Evolutionary conservation across 1,139 yeast species (phyloP).

Genomic region (Saccharomycopsis crataegensis): DNA sequence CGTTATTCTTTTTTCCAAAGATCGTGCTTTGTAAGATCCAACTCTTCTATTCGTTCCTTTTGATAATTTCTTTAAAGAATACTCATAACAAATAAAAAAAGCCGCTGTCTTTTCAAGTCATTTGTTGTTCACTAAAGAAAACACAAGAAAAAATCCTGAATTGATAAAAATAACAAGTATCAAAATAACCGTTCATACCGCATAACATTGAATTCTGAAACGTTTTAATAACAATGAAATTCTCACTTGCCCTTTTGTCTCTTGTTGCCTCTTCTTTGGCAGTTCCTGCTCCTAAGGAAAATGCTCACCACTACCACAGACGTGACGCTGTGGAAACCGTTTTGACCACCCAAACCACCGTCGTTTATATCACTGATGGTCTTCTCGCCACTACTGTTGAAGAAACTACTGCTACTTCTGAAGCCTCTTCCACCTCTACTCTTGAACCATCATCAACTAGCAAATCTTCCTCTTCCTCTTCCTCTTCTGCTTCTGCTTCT

Average conservation of each 20-base stretch:
- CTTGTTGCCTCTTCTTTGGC: slow-evolving; percentile 17
- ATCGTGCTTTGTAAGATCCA: too few relatives aligned
- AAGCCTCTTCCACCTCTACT: slow-evolving; percentile 23
- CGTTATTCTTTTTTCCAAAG: too few relatives aligned
- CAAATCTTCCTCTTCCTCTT: slow-evolving; percentile 23
- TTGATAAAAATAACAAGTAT: too few relatives aligned
- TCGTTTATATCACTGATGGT: slow-evolving; percentile 40
- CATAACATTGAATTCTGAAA: too few relatives aligned
- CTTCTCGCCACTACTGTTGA: slow-evolving; percentile 19
- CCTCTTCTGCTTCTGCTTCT: slow-evolving; percentile 25
- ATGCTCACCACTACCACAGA: slow-evolving; percentile 20
- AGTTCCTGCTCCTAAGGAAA: slow-evolving; percentile 17
- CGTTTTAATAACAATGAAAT: too few relatives aligned
- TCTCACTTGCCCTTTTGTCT: slow-evolving; percentile 18
- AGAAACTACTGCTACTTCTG: slow-evolving; percentile 16
- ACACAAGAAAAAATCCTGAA: too few relatives aligned
- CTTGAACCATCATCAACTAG: slow-evolving; percentile 26
- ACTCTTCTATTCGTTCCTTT: too few relatives aligned
- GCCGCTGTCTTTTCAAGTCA: too few relatives aligned
- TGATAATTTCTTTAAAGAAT: too few relatives aligned
- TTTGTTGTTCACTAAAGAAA: too few relatives aligned
- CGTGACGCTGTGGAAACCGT: slow-evolving; percentile 35
- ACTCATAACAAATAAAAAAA: too few relatives aligned
- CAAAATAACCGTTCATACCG: too few relatives aligned
- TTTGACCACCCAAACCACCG: slow-evolving; percentile 35